Evolutionary conservation across 352 stramenopile genomes (phyloP), one percentile per base, ranked within the genome.

Genomic region (Phytophthora boehmeriae): DNA sequence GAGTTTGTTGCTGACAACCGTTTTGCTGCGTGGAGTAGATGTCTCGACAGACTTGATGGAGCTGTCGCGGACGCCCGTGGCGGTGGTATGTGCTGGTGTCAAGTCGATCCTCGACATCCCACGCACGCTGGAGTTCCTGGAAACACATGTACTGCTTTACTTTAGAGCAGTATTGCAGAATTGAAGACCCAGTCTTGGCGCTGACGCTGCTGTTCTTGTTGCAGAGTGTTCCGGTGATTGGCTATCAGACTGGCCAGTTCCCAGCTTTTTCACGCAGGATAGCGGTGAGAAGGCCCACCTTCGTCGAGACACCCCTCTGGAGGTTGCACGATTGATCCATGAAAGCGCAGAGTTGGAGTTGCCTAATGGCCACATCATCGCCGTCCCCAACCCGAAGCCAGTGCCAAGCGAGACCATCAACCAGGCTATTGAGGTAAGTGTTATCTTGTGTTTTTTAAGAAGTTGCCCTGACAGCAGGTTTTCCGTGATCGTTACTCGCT

Each of bases 31-130:
- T 47, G 13, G 16, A 34, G 28, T 75, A 90, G 93, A 98, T 49
- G 90, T 99, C 23, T 98, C 93, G 32, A 97, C 97, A 11, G 98
- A 99, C 79, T 81, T 99, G 35, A 93, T 94, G 56, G 97, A 99
- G 79, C 73, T 98, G 19, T 92, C 88, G 30, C 89, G 91, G n/a
- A 99, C 97, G 19, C 96, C 95, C 0, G 85, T 99, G 14, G 82
- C 97, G 8, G 98, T 99, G 25, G 86, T 99, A 20, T 99, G 94
- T 57, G 97, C 97, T 11, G 98, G 98, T n/a, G 93, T 99, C 62
- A 99, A 99, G 79, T 98, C 88, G 22, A 99, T 99, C 66, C 75
- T 99, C 17, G 98, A 99, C 75, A 98, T 99, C 47, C 81, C 84
- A 14, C 77, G 90, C 34, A 99, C 97, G 19, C 72, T 99, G 3